Evolutionary conservation across 2,329 filamentous ascomycete genomes (phyloP), one percentile per base, ranked within the genome.

Genomic region (Ceratocystis harringtonii): DNA sequence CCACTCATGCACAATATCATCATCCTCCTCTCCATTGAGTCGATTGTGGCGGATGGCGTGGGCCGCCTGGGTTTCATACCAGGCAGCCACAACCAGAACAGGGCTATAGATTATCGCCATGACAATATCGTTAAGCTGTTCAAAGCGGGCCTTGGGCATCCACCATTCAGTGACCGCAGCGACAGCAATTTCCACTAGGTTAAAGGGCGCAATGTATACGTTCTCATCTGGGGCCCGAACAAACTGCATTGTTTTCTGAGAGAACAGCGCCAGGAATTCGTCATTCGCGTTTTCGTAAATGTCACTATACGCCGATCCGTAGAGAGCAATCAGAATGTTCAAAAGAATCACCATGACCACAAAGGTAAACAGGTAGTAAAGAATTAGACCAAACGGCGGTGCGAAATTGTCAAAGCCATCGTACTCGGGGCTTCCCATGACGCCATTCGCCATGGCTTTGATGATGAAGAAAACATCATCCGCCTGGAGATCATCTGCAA

Each of bases 291-390:
- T 92, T 58, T 89, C 86, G 71, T 92, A 95, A 67, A 96, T 95
- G 74, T 96, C 91, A 72, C 95, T 89, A 73, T 99, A 97, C 1
- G 94, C 91, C 60, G 87, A 92, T 76, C 97, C 97, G 79, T 96
- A 99, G 5, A 99, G 84, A 0, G 94, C 94, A 72, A 99, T 97
- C 66, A 99, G 84, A 71, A 99, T 90, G 74, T 99, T 99, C 70
- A 99, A 84, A 30, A 97, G 80, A 66, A 99, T 77, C 28, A 84
- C 92, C 88, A 96, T 96, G 71, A 99, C 89, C 48, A 97, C 86
- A 72, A 99, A 99, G 19, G 92, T 95, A 75, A 96, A 99, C 73
- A 95, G 84, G 78, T 99, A 99, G 78, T 99, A 99, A 8, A 99
- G 85, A 41, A 96, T 89, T 62, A 96, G 83, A 7, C 94, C 94